phyloP scores from a whole-genome alignment of 2,329 filamentous ascomycete genomes.

The Rutstroemia sp. region DNA sequence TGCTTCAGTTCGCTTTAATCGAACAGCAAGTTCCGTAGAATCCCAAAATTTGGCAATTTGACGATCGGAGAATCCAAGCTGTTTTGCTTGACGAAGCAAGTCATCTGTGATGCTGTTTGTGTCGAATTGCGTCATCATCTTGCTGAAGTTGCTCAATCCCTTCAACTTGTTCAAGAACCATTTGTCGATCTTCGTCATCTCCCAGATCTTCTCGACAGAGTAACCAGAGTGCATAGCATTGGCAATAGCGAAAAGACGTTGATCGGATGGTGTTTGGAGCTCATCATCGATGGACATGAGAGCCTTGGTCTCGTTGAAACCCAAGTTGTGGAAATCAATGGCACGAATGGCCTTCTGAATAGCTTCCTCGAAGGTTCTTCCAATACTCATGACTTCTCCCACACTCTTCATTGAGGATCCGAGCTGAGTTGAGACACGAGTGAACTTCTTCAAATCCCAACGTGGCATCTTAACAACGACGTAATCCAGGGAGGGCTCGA shows the following conservation, averaged over 20 bases:
- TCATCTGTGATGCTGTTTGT: conserved; percentile 72
- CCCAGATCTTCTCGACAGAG: conserved; percentile 83
- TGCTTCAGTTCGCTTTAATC: conserved; percentile 75
- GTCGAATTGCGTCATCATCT: conserved; percentile 73
- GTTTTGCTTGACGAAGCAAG: conserved; percentile 85
- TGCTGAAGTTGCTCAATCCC: conserved; percentile 93
- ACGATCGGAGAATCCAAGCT: conserved; percentile 93
- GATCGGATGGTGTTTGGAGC: conserved; percentile 87
- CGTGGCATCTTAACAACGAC: conserved; percentile 98
- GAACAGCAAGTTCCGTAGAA: conserved; percentile 82
- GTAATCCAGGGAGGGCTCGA: conserved; percentile 95
- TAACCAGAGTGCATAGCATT: conserved; percentile 98
- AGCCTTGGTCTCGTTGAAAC: conserved; percentile 92
- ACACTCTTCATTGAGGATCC: conserved; percentile 99
- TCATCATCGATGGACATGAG: conserved; percentile 84
- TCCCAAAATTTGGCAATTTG: conserved; percentile 86
- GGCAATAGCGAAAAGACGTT: conserved; percentile 93
- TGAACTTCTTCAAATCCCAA: conserved; percentile 98
- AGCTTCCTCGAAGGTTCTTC: conserved; percentile 97
- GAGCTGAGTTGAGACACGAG: conserved; percentile 96
- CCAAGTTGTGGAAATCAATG: conserved; percentile 89
- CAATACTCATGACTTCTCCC: conserved; percentile 98
- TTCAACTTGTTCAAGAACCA: conserved; percentile 99
- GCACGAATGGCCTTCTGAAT: conserved; percentile 98
- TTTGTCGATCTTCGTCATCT: conserved; percentile 97